phyloP scores from a whole-genome alignment of 148 eudicot genomes.

The Nepenthes mirabilis region DNA sequence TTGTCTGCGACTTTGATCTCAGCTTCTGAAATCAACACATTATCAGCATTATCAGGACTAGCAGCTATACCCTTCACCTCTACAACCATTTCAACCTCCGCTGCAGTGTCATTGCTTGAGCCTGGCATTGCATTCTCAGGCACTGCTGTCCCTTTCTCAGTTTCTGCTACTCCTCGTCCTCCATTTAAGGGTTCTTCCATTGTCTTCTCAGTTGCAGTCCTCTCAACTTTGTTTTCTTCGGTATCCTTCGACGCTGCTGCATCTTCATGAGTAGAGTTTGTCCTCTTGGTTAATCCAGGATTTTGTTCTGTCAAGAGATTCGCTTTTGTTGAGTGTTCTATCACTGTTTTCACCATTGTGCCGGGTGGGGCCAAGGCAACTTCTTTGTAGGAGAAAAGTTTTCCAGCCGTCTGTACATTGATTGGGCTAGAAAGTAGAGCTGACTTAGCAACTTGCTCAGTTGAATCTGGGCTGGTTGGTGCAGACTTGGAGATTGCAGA shows the following conservation, averaged over 20 bases:
- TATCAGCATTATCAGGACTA: not conserved
- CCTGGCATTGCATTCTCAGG: not conserved
- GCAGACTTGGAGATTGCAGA: conserved; percentile 34
- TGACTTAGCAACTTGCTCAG: conserved; percentile 38
- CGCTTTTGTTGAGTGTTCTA: conserved; percentile 44
- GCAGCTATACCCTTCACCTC: not conserved
- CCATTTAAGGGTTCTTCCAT: conserved; percentile 4
- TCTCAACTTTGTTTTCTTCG: conserved; percentile 17
- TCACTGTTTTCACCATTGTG: conserved; percentile 67
- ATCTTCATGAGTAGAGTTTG: conserved; percentile 14
- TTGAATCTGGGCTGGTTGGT: conserved; percentile 50
- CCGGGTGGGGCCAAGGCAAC: conserved; percentile 96
- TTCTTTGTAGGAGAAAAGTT: conserved; percentile 90
- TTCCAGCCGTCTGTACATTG: conserved; percentile 49
- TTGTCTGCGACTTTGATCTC: not conserved
- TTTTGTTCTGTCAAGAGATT: conserved; percentile 12
- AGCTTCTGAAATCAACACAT: not conserved
- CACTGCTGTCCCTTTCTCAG: not conserved
- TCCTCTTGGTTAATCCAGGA: conserved; percentile 10
- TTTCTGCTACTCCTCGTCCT: conserved; percentile 9
- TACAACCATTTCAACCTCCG: not conserved
- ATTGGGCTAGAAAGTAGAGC: conserved; percentile 29
- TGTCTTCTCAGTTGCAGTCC: conserved; percentile 17
- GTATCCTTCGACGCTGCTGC: conserved; percentile 9
- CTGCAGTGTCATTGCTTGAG: not conserved